These are phyloP conservation scores for Gaultheria prostrata DNA, from an alignment of 148 eudicot genomes.

Conservation along the genomic window DNA sequence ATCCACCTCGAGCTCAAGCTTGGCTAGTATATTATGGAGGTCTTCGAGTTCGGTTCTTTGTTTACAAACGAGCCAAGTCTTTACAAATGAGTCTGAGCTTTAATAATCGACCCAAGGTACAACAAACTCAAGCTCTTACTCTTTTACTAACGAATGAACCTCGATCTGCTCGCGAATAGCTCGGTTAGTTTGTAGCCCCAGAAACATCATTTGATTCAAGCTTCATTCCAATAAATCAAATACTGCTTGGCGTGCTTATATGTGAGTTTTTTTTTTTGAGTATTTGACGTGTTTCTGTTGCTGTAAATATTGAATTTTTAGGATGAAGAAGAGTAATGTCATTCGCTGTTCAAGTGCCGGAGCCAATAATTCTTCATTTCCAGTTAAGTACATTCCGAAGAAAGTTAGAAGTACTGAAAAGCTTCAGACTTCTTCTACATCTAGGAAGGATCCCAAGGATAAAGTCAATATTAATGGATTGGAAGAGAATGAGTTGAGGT, in stretches of 20 bases:
- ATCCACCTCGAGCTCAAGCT: too few relatives aligned
- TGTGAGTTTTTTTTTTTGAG: neutral
- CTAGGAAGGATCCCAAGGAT: constrained; percentile 17
- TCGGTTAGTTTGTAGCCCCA: too few relatives aligned
- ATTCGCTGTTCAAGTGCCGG: constrained; percentile 38
- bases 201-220: neutral
- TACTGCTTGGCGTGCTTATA: neutral
- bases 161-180: too few relatives aligned
- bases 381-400: constrained; percentile 72
- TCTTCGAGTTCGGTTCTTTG: too few relatives aligned
- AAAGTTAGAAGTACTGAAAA: constrained; percentile 27
- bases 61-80: too few relatives aligned
- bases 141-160: too few relatives aligned
- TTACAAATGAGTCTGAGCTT: too few relatives aligned
- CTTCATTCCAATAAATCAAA: neutral
- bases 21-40: too few relatives aligned
- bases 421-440: constrained; percentile 17
- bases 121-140: too few relatives aligned
- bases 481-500: constrained; percentile 19
- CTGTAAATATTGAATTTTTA: constrained; percentile 18
- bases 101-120: too few relatives aligned
- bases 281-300: neutral
- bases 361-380: constrained; percentile 33
- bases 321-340: constrained; percentile 32
- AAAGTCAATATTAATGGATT: constrained; percentile 19